Conservation (phyloP, 2,329 filamentous ascomycete species). For the Xylaria sp. region DNA sequence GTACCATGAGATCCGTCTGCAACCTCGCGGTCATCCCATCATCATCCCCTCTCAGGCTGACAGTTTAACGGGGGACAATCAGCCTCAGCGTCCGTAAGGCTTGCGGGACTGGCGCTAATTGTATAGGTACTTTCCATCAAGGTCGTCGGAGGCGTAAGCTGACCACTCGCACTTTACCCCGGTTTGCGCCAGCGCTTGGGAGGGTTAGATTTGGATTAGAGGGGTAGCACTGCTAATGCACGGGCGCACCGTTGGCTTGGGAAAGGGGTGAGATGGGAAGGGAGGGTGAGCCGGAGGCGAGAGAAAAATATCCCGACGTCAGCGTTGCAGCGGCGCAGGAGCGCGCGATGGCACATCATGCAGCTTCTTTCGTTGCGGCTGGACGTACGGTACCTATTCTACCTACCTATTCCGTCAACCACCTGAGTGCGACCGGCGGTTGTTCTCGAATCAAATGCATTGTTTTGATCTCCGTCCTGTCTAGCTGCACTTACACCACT, state of each 20-base stretch:
- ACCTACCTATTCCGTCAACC: conserved; percentile 15
- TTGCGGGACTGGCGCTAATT: conserved; percentile 3
- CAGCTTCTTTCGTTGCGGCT: conserved; percentile 20
- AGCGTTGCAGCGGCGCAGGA: conserved; percentile 19
- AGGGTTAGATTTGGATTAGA: not conserved
- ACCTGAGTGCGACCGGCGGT: not conserved
- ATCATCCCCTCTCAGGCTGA: conserved; percentile 17
- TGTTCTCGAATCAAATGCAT: conserved; percentile 25
- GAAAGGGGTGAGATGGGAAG: conserved; percentile 8
- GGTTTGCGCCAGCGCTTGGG: conserved; percentile 12
- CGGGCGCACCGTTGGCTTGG: conserved; percentile 29
- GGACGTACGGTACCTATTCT: conserved; percentile 24
- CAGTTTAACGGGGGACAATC: conserved; percentile 8
- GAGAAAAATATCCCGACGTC: conserved; percentile 25
- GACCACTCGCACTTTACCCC: conserved; percentile 32
- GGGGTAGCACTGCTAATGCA: conserved; percentile 18
- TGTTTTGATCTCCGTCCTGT: not conserved
- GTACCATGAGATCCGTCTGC: conserved; percentile 16
- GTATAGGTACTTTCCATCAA: conserved; percentile 25
- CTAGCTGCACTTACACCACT: not conserved
- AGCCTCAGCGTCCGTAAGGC: conserved; percentile 22
- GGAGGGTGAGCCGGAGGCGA: conserved; percentile 11
- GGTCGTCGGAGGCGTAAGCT: conserved; percentile 29
- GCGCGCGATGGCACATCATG: conserved; percentile 11
- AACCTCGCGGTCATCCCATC: conserved; percentile 12